Conservation (phyloP, 1,284 basidiomycete species). For the Papiliotrema flavescens region DNA sequence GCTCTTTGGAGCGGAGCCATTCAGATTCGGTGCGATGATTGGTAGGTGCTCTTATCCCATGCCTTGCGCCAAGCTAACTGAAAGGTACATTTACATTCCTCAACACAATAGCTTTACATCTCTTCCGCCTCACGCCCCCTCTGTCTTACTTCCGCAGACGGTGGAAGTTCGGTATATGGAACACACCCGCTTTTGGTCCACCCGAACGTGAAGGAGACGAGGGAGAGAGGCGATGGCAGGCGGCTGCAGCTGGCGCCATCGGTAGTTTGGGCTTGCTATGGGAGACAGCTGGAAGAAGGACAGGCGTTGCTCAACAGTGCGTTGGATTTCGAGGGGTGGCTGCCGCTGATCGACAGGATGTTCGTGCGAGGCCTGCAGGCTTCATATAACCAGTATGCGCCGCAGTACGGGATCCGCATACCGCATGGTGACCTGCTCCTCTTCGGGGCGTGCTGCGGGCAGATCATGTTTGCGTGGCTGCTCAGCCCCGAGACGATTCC, state of each 20-base stretch:
- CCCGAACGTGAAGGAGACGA: constrained; percentile 56
- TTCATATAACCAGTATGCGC: constrained; percentile 51
- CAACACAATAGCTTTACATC: constrained; percentile 78
- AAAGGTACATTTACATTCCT: constrained; percentile 71
- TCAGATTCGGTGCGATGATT: constrained; percentile 79
- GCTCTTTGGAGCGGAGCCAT: constrained; percentile 71
- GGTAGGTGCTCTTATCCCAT: constrained; percentile 52
- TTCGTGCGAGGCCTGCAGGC: constrained; percentile 50
- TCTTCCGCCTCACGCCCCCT: constrained; percentile 70
- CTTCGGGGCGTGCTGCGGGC: constrained; percentile 78
- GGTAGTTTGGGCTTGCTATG: constrained; percentile 74
- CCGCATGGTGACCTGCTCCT: constrained; percentile 82
- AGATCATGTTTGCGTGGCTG: constrained; percentile 84
- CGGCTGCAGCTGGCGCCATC: constrained; percentile 77
- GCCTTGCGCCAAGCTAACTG: not conserved
- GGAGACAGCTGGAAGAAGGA: constrained; percentile 67
- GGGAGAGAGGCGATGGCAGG: constrained; percentile 69
- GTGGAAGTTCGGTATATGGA: constrained; percentile 33
- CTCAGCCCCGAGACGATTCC: constrained; percentile 78
- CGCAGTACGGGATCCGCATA: constrained; percentile 57
- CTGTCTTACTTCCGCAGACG: constrained; percentile 52
- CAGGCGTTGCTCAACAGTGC: constrained; percentile 77
- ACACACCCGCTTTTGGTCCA: constrained; percentile 40
- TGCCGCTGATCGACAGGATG: constrained; percentile 26
- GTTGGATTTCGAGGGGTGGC: constrained; percentile 8